These are phyloP conservation scores for Sporothrix phasma DNA, from an alignment of 2,329 filamentous ascomycete species.

Conservation along the genomic window DNA sequence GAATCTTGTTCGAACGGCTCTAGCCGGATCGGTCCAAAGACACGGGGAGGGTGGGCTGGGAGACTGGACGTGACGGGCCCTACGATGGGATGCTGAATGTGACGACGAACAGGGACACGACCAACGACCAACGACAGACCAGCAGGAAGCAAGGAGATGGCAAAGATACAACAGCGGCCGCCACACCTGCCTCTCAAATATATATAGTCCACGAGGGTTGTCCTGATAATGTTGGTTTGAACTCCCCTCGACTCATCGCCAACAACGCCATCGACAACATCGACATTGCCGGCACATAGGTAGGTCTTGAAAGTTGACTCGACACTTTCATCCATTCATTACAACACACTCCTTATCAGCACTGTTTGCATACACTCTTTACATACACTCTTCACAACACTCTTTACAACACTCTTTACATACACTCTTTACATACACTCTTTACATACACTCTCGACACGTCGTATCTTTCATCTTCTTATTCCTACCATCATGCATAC, in stretches of 20 bases:
- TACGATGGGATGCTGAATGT: not conserved
- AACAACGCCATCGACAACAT: not conserved
- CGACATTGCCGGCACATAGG: not conserved
- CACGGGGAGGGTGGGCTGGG: not conserved
- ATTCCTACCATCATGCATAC: not conserved
- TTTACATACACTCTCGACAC: not conserved
- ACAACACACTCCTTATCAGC: not conserved
- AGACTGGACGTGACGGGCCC: not conserved
- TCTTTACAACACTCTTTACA: not conserved
- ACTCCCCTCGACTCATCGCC: not conserved
- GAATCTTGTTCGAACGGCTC: conserved; percentile 2
- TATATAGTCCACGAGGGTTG: not conserved
- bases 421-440: not conserved
- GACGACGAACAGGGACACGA: not conserved
- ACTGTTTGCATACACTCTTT: not conserved
- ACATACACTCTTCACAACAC: not conserved
- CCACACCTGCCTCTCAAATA: not conserved
- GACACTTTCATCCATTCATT: conserved; percentile 10
- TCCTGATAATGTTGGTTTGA: not conserved
- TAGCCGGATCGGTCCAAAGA: not conserved
- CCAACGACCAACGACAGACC: not conserved
- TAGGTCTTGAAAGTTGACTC: conserved; percentile 10
- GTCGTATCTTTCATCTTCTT: too few relatives aligned
- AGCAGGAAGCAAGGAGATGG: not conserved
- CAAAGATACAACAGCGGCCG: too few relatives aligned